Evolutionary conservation across 495 filamentous ascomycete species (phyloP).

Genomic region (Tuber calosporum): DNA sequence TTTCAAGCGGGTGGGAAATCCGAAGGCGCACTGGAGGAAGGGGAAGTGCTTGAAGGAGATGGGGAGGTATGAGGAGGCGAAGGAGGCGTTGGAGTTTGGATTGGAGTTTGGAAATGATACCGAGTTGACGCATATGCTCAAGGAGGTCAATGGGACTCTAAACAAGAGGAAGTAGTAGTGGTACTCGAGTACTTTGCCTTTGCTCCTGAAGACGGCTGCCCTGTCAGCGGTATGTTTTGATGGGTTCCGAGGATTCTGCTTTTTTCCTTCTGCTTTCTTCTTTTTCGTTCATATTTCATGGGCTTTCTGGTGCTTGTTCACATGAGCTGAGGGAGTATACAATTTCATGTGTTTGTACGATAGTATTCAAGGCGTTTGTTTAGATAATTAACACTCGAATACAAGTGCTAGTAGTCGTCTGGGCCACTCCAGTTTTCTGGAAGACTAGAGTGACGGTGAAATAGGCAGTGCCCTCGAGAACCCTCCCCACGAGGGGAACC

Average conservation of each 20-base stretch:
- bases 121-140: slow-evolving; percentile 61
- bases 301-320: neutral
- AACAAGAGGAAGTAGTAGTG: slow-evolving; percentile 22
- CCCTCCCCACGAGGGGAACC: neutral
- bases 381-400: neutral
- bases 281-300: neutral
- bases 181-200: too few species aligned
- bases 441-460: neutral
- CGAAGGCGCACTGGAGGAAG: slow-evolving; percentile 87
- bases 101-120: slow-evolving; percentile 71
- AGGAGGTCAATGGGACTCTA: slow-evolving; percentile 52
- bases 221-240: neutral
- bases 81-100: slow-evolving; percentile 61
- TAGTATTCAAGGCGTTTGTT: neutral
- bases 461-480: neutral
- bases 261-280: neutral
- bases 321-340: neutral
- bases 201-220: neutral
- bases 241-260: neutral
- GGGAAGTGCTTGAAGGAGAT: slow-evolving; percentile 83
- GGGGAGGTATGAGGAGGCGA: slow-evolving; percentile 76
- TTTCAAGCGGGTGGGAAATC: slow-evolving; percentile 74
- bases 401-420: neutral
- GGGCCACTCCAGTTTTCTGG: neutral
- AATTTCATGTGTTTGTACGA: neutral